Evolutionary conservation across 2,329 filamentous ascomycete genomes (phyloP).

Genomic region (Scedosporium apiospermum): DNA sequence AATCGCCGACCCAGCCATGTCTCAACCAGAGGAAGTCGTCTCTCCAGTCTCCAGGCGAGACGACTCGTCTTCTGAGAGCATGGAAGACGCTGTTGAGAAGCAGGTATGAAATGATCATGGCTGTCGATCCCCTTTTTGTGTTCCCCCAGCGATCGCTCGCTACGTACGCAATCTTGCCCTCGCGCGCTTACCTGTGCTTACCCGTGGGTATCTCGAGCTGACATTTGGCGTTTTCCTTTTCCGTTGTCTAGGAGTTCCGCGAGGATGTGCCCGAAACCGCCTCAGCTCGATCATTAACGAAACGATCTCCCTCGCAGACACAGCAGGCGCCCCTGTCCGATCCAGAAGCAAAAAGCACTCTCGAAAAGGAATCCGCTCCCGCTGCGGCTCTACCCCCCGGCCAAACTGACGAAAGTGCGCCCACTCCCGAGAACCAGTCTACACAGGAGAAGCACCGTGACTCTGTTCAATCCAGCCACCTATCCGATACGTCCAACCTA

Average conservation of each 20-base stretch:
- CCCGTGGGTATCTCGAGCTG: background rate
- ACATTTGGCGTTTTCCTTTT: background rate
- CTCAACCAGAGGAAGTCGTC: slow-evolving; percentile 21
- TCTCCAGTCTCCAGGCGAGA: slow-evolving; percentile 12
- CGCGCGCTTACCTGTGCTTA: background rate
- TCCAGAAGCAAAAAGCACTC: background rate
- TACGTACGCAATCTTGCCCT: background rate
- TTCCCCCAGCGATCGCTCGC: background rate
- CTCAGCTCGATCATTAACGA: slow-evolving; percentile 55
- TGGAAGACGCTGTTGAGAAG: slow-evolving; percentile 18
- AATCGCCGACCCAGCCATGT: slow-evolving; percentile 18
- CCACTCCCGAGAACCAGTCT: background rate
- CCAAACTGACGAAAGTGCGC: slow-evolving; percentile 10
- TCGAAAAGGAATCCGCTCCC: background rate
- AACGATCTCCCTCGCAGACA: slow-evolving; percentile 26
- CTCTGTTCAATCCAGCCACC: slow-evolving; percentile 19
- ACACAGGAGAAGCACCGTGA: background rate
- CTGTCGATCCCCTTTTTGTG: background rate
- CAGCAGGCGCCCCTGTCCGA: background rate
- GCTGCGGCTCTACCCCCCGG: slow-evolving; percentile 8
- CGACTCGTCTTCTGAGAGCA: slow-evolving; percentile 3
- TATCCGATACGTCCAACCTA: slow-evolving; percentile 37
- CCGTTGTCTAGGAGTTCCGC: slow-evolving; percentile 54
- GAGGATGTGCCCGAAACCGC: slow-evolving; percentile 69
- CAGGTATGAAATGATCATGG: slow-evolving; percentile 10